These are phyloP conservation scores for Podila minutissima DNA, from an alignment of 192 early-diverging fungal genomes.

Conservation along the genomic window DNA sequence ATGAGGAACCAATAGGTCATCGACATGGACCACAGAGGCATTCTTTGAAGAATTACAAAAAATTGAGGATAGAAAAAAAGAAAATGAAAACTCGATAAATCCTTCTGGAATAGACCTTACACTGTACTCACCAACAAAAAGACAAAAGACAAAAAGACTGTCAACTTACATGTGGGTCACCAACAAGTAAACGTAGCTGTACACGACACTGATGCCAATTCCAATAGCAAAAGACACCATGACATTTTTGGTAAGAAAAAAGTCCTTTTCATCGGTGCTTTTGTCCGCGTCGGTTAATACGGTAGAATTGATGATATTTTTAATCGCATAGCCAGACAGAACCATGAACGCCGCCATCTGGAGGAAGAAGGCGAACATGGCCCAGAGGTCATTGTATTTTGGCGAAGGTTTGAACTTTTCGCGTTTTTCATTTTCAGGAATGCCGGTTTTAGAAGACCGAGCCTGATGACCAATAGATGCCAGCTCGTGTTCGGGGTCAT, in stretches of 20 bases:
- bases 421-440: neutral
- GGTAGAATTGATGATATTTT: slow-evolving; percentile 51
- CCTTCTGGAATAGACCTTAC: neutral
- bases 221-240: slow-evolving; percentile 56
- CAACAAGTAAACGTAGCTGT: slow-evolving; percentile 53
- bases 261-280: slow-evolving; percentile 10
- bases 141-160: slow-evolving; percentile 4
- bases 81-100: neutral
- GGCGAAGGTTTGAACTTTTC: slow-evolving; percentile 21
- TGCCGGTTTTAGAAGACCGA: neutral
- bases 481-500: slow-evolving; percentile 5
- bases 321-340: slow-evolving; percentile 20
- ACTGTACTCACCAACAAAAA: neutral
- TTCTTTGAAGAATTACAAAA: slow-evolving; percentile 4
- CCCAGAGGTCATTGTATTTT: slow-evolving; percentile 36
- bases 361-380: slow-evolving; percentile 21
- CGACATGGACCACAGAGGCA: slow-evolving; percentile 16
- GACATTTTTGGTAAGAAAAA: slow-evolving; percentile 17
- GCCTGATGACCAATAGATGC: slow-evolving; percentile 11
- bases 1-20: slow-evolving; percentile 13
- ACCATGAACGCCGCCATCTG: slow-evolving; percentile 26
- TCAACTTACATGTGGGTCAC: slow-evolving; percentile 56
- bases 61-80: neutral
- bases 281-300: slow-evolving; percentile 13
- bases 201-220: slow-evolving; percentile 60